Percentiles rank a stretch among this genome's conserved stretches.
These are phyloP conservation scores for Talaromyces pinophilus DNA, from an alignment of 2,329 filamentous ascomycete genomes.

Conservation along the genomic window DNA sequence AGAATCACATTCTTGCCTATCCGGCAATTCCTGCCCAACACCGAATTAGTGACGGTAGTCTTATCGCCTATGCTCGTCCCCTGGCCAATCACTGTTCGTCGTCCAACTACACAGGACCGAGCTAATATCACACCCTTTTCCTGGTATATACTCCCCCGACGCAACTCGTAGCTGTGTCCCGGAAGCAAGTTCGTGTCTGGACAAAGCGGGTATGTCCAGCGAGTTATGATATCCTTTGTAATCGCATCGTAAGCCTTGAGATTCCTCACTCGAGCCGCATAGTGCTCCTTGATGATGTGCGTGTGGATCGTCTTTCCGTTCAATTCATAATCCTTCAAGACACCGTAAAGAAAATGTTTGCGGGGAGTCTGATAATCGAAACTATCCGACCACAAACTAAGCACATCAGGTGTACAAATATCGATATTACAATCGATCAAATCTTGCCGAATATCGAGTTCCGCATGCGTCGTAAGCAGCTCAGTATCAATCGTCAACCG, in stretches of 20 bases:
- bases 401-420: slow-evolving; percentile 93
- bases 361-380: slow-evolving; percentile 94
- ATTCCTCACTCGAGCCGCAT: slow-evolving; percentile 82
- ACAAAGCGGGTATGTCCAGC: slow-evolving; percentile 86
- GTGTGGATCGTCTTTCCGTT: slow-evolving; percentile 97
- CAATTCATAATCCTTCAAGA: slow-evolving; percentile 93
- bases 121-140: slow-evolving; percentile 76
- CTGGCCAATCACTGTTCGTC: slow-evolving; percentile 72
- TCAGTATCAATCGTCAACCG: slow-evolving; percentile 73
- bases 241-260: slow-evolving; percentile 88
- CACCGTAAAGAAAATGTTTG: slow-evolving; percentile 84
- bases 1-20: slow-evolving; percentile 84
- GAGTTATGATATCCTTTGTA: slow-evolving; percentile 77
- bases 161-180: slow-evolving; percentile 72
- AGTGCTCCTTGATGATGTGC: slow-evolving; percentile 78
- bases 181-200: slow-evolving; percentile 84
- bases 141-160: slow-evolving; percentile 70
- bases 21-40: slow-evolving; percentile 80
- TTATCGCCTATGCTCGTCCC: slow-evolving; percentile 74
- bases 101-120: slow-evolving; percentile 68
- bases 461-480: slow-evolving; percentile 69
- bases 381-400: slow-evolving; percentile 94
- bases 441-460: slow-evolving; percentile 82
- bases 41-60: slow-evolving; percentile 69
- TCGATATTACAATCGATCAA: slow-evolving; percentile 93